Base-by-base conservation (phyloP, 31 red algal species). In the Endocladia muricata region DNA sequence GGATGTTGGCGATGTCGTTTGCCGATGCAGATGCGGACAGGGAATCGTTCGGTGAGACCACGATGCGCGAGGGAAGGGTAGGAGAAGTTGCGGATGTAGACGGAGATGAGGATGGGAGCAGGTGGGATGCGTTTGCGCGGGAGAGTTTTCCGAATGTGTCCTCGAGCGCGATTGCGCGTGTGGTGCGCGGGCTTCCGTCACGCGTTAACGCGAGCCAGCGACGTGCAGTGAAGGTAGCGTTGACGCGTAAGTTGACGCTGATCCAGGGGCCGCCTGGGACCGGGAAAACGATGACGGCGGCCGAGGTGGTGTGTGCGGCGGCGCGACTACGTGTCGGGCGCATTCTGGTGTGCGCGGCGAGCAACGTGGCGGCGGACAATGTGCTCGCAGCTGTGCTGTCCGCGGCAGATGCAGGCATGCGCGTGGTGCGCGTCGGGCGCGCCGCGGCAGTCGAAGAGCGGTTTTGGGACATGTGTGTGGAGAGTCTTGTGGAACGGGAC, bases 241-340 rank as follows among this genome's bases (percentile, higher is more conserved):
- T 96, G 21, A 79, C 86, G 41, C 67, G 82, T 17, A 86, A 86
- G 21, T 54, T 97, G 21, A 88, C 94, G 6, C 66, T 97, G 19
- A 92, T 97, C 67, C 94, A 97, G 41, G 94, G 94, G 3, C 94
- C 94, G 3, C 94, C 94, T 9, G 94, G 94, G 1, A 94, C 90
- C 29, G 90, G 90, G 2, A 94, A 94, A 63, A 94, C 94, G 2
- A 83, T 92, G 6, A 97, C 94, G 21, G 92, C 94, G 11, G 94
- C 94, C 21, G 92, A 79, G 37, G 92, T 97, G 43, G 94, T 97
- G 37, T 97, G 92, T 56, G 83, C 88, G 55, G 62, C 92, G 38
- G 73, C 88, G 1, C 78, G 80, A 47, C 69, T 78, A 57, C 66
- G 76, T 19, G 89, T 89, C 55, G 83, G 88, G 38, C 81, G 82